Percentiles rank a stretch among this genome's conserved stretches.
Conservation (phyloP, 495 filamentous ascomycete species). For the Neurospora sp. region DNA sequence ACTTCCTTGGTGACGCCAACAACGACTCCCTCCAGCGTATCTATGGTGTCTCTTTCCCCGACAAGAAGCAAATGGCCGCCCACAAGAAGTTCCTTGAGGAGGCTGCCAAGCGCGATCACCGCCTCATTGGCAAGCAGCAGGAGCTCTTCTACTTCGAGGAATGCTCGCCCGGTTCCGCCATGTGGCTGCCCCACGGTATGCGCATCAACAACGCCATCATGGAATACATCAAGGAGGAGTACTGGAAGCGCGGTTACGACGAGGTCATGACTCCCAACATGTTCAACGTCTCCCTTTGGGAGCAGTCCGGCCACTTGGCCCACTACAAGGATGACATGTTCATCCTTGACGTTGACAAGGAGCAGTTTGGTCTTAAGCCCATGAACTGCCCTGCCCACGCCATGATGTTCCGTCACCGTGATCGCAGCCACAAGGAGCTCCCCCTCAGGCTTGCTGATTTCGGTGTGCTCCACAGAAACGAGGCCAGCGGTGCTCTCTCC, state of each 20-base stretch:
- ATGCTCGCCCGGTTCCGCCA: conserved; percentile 79
- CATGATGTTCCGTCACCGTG: conserved; percentile 26
- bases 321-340: conserved; percentile 99
- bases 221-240: conserved; percentile 69
- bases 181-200: conserved; percentile 87
- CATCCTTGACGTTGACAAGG: conserved; percentile 80
- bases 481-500: conserved; percentile 82
- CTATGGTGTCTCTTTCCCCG: conserved; percentile 92
- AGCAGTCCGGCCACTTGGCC: conserved; percentile 87
- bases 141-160: conserved; percentile 97
- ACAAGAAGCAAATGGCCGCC: conserved; percentile 86
- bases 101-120: conserved; percentile 88
- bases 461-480: conserved; percentile 88
- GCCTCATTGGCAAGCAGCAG: conserved; percentile 84
- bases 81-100: conserved; percentile 91
- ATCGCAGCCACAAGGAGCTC: conserved; percentile 80
- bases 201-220: conserved; percentile 85
- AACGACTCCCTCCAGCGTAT: conserved; percentile 95
- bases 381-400: conserved; percentile 80
- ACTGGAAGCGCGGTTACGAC: conserved; percentile 88
- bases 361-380: conserved; percentile 78
- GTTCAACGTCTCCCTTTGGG: conserved; percentile 86
- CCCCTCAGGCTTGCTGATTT: conserved; percentile 90
- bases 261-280: conserved; percentile 96
- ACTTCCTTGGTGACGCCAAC: conserved; percentile 85